A percentile compares a stretch with the other conserved stretches of the same genome.
Conservation (phyloP, 2,329 filamentous ascomycete genomes). For the Pyrenochaeta sp. region DNA sequence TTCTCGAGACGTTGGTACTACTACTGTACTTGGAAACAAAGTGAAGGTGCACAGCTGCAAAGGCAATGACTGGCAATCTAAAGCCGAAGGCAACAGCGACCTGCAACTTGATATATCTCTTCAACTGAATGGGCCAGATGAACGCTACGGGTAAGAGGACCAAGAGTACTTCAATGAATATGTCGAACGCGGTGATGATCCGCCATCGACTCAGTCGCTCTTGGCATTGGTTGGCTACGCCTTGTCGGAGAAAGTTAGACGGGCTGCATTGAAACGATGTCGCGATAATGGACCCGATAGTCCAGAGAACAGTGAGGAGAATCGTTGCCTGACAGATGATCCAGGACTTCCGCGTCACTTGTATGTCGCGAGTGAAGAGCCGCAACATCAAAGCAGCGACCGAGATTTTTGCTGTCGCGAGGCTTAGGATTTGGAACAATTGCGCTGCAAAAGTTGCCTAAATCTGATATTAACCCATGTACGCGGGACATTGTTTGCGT, state of each 20-base stretch:
- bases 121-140: conserved; percentile 37
- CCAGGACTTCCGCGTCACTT: conserved; percentile 16
- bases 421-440: conserved; percentile 30
- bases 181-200: conserved; percentile 30
- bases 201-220: conserved; percentile 27
- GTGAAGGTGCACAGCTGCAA: conserved; percentile 16
- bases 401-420: conserved; percentile 35
- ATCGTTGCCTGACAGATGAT: conserved; percentile 13
- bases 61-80: conserved; percentile 19
- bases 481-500: not conserved
- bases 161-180: conserved; percentile 32
- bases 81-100: conserved; percentile 38
- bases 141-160: conserved; percentile 27
- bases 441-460: conserved; percentile 30
- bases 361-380: conserved; percentile 34
- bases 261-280: conserved; percentile 11
- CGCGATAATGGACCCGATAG: conserved; percentile 36
- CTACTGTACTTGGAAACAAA: conserved; percentile 24
- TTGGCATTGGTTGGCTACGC: not conserved
- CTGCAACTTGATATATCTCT: conserved; percentile 31
- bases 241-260: conserved; percentile 1
- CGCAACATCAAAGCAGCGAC: conserved; percentile 40
- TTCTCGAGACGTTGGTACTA: conserved; percentile 10
- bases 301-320: conserved; percentile 27
- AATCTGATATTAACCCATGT: not conserved